phyloP scores from a whole-genome alignment of 208 protist species.

The Crithidia acanthocephali region DNA sequence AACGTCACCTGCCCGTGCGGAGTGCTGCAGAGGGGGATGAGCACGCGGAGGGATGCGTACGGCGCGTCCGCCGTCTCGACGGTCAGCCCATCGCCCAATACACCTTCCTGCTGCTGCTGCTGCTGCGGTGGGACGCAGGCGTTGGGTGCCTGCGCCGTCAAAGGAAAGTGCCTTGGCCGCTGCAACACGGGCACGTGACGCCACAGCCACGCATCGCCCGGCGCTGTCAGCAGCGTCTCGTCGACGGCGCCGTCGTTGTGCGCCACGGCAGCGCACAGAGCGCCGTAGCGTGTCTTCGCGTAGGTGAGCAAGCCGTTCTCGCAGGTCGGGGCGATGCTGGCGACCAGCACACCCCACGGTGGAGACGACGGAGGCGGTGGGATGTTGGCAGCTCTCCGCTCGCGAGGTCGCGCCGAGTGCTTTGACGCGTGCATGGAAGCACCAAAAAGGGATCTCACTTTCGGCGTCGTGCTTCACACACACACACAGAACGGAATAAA shows the following conservation, averaged over 20 bases:
- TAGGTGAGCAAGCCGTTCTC: slow-evolving; percentile 37
- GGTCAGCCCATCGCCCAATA: neutral
- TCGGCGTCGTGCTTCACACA: no score
- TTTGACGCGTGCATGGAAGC: slow-evolving; percentile 1
- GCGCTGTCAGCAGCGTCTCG: neutral
- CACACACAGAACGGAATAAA: no score
- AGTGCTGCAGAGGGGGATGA: slow-evolving; percentile 34
- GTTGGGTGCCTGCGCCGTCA: neutral
- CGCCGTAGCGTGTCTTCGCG: neutral
- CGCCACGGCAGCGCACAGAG: neutral
- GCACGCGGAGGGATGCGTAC: slow-evolving; percentile 5
- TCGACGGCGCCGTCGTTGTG: no score
- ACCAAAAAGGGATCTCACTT: no score
- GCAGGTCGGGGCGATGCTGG: slow-evolving; percentile 12
- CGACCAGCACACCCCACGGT: slow-evolving; percentile 44
- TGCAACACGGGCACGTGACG: neutral
- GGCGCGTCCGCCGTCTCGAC: neutral
- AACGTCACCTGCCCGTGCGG: slow-evolving; percentile 32
- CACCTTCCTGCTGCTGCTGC: neutral
- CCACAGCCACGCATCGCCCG: slow-evolving; percentile 14
- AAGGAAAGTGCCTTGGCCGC: neutral
- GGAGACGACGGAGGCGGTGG: neutral
- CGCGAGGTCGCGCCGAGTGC: neutral
- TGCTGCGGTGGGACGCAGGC: neutral
- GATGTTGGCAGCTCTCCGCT: neutral